Base-by-base conservation (phyloP, 495 filamentous ascomycete genomes). In the Tuber indicum region DNA sequence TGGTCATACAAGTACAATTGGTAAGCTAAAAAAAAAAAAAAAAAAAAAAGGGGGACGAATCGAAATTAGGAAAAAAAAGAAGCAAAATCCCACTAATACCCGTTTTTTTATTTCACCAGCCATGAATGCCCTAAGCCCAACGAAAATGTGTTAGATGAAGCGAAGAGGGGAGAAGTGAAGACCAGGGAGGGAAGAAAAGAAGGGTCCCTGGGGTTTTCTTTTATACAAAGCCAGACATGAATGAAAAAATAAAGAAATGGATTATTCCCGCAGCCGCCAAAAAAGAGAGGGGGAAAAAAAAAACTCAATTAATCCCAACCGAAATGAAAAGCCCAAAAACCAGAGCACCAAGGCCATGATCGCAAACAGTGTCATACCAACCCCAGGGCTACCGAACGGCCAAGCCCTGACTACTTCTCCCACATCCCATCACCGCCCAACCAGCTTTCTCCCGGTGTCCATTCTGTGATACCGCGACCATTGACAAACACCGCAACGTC, bases 401-500 rank as follows among this genome's bases (percentile, higher is more conserved):
- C 32, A 66, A 66, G 14, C 26, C 5, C 49, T 8, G 58, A 32
- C 26, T 82, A 75, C 71, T 75, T 76, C 72, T 82, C 79, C 76
- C 80, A 82, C n/a, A 82, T 79, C 32, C 76, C n/a, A 58, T 70
- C 71, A 73, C 74, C 71, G 41, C 81, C 80, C 80, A 78, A 76
- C 79, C 79, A 82, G 16, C 58, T 32, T 43, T 45, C 23, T 43
- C 77, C 80, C 62, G 77, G 74, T 45, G 75, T 70, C 58, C 85
- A 74, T 45, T 87, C 85, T 9, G 84, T 79, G 77, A 84, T 84
- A n/a, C 87, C 86, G 36, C 85, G 83, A 17, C 87, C 87, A 70
- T 86, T 86, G 26, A 87, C 78, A 80, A 88, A 87, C 9, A 85
- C 85, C 32, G 87, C 77, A 14, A 88, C 83, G 69, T 87, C 87